A percentile compares a stretch with the other conserved stretches of the same genome.
These are phyloP conservation scores for Laguncularia racemosa DNA, from an alignment of 345 rosid genomes.

Conservation along the genomic window DNA sequence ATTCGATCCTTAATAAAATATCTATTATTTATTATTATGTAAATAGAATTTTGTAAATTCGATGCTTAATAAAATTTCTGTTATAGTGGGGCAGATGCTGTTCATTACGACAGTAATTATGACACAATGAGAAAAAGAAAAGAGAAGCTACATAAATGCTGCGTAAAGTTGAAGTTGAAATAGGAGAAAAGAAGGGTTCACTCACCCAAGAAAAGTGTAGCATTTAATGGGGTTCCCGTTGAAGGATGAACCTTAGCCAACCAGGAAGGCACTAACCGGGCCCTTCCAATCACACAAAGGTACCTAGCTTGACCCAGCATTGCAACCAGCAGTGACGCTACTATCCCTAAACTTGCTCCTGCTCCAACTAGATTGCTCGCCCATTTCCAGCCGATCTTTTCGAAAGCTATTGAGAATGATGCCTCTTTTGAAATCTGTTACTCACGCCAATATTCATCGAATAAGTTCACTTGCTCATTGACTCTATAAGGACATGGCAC, in stretches of 20 bases:
- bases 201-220: slow-evolving; percentile 89
- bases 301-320: slow-evolving; percentile 98
- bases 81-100: no score
- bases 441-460: slow-evolving; percentile 1
- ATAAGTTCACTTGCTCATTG: background rate
- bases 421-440: slow-evolving; percentile 48
- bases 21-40: no score
- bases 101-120: background rate
- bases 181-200: background rate
- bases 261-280: slow-evolving; percentile 79
- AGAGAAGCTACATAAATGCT: background rate
- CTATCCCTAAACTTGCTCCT: slow-evolving; percentile 94
- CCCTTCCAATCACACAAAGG: slow-evolving; percentile 89
- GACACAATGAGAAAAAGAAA: background rate
- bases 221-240: slow-evolving; percentile 89
- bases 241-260: slow-evolving; percentile 92
- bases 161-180: background rate
- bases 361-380: slow-evolving; percentile 85
- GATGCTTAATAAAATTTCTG: no score
- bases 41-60: no score
- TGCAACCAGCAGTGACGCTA: slow-evolving; percentile 87
- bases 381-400: slow-evolving; percentile 72
- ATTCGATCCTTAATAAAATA: no score
- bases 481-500: background rate
- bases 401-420: slow-evolving; percentile 60